A percentile compares a stretch with the other conserved stretches of the same genome.
phyloP scores from a whole-genome alignment of 805 yeast genomes.

The Saccharomycopsis capsularis region DNA sequence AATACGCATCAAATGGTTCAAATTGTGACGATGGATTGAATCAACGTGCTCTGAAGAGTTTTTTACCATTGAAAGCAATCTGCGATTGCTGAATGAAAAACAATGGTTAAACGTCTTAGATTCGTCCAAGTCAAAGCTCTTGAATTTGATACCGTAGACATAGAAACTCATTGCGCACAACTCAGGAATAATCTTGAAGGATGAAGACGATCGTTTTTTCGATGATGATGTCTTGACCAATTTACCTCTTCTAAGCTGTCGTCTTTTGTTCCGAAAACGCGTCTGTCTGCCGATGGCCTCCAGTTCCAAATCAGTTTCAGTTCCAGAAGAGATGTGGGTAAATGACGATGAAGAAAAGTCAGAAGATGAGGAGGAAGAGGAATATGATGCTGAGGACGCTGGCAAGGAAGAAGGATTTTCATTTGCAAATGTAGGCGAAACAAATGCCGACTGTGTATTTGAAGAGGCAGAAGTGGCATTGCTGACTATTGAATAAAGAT shows the following conservation, averaged over 20 bases:
- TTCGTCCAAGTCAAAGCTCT: slow-evolving; percentile 69
- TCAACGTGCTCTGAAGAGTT: slow-evolving; percentile 49
- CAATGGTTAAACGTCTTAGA: slow-evolving; percentile 76
- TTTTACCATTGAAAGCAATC: slow-evolving; percentile 53
- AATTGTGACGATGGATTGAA: slow-evolving; percentile 63
- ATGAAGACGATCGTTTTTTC: neutral
- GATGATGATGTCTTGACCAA: too few species aligned
- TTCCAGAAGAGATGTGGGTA: neutral
- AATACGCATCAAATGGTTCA: slow-evolving; percentile 66
- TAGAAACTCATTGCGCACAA: slow-evolving; percentile 64
- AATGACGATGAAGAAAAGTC: neutral
- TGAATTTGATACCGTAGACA: slow-evolving; percentile 66
- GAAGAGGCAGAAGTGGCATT: neutral
- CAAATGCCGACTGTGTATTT: neutral
- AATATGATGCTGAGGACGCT: slow-evolving; percentile 30
- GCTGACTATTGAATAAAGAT: too few species aligned
- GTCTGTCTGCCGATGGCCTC: neutral
- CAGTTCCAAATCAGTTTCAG: neutral
- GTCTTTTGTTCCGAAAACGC: neutral
- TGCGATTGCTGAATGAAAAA: slow-evolving; percentile 79
- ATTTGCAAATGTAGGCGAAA: too few species aligned
- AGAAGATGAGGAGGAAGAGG: slow-evolving; percentile 17
- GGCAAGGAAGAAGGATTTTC: neutral
- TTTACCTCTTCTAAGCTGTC: neutral
- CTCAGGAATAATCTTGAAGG: slow-evolving; percentile 32